phyloP scores from a whole-genome alignment of 2,329 filamentous ascomycete species.

The Botrytis elliptica region DNA sequence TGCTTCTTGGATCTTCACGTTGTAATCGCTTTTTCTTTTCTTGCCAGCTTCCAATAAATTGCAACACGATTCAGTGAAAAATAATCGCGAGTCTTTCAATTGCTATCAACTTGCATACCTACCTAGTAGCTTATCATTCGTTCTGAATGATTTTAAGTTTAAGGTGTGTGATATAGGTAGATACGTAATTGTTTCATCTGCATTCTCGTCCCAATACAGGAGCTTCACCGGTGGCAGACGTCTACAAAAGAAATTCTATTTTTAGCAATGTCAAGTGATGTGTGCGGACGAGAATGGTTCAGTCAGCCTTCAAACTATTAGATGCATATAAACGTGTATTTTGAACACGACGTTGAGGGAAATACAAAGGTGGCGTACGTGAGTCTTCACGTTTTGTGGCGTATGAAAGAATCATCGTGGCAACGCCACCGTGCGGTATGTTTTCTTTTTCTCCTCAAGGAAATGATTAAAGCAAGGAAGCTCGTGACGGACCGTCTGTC shows the following conservation, averaged over 20 bases:
- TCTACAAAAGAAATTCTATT: background rate
- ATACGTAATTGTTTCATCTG: slow-evolving; percentile 2
- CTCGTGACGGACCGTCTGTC: background rate
- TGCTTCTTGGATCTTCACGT: background rate
- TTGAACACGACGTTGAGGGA: background rate
- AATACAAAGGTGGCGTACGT: background rate
- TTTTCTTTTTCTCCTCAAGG: background rate
- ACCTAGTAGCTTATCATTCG: background rate
- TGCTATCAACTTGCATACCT: background rate
- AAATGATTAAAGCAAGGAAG: background rate
- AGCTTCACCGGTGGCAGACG: background rate
- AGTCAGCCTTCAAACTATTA: background rate
- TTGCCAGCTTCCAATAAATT: background rate
- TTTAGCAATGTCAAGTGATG: background rate
- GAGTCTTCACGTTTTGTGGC: slow-evolving; percentile 12
- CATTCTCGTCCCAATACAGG: background rate
- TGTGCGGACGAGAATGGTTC: background rate
- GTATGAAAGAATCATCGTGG: background rate
- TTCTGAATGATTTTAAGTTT: background rate
- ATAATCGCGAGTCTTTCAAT: background rate
- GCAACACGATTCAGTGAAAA: background rate
- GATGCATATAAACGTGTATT: slow-evolving; percentile 9
- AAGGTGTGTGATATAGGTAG: background rate
- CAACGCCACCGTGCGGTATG: background rate
- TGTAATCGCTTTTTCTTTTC: background rate